These are phyloP conservation scores for Rubia occidens DNA, from an alignment of 305 asterid genomes.

Conservation along the genomic window DNA sequence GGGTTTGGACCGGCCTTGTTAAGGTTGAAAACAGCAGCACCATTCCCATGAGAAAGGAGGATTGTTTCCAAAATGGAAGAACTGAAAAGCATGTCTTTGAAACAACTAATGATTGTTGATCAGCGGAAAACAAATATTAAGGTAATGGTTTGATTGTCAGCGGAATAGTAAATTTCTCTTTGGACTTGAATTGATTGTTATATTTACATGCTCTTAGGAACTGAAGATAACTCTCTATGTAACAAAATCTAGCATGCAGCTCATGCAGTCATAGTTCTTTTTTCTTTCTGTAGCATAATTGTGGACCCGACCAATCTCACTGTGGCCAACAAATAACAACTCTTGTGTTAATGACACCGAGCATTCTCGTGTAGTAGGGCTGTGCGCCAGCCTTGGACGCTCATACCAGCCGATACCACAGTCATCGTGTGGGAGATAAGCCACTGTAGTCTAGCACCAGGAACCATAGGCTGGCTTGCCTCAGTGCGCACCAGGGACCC, in stretches of 20 bases:
- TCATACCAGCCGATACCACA: too few relatives aligned
- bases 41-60: constrained; percentile 27
- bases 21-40: constrained; percentile 36
- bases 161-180: background rate
- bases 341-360: too few relatives aligned
- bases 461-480: too few relatives aligned
- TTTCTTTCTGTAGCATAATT: too few relatives aligned
- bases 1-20: background rate
- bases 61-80: constrained; percentile 31
- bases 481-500: too few relatives aligned
- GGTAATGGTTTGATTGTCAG: constrained; percentile 29
- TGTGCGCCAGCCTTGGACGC: too few relatives aligned
- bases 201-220: constrained; percentile 28
- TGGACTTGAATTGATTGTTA: constrained; percentile 7
- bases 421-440: too few relatives aligned
- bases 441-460: too few relatives aligned
- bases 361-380: too few relatives aligned
- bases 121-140: constrained; percentile 59
- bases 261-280: constrained; percentile 69
- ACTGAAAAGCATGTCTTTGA: constrained; percentile 33
- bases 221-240: constrained; percentile 65
- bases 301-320: too few relatives aligned
- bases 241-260: constrained; percentile 80
- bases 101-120: constrained; percentile 51
- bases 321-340: too few relatives aligned